Percentiles rank a stretch among this genome's conserved stretches.
Evolutionary conservation across 2,329 filamentous ascomycete species (phyloP).

Genomic region (Colletotrichum camelliae): DNA sequence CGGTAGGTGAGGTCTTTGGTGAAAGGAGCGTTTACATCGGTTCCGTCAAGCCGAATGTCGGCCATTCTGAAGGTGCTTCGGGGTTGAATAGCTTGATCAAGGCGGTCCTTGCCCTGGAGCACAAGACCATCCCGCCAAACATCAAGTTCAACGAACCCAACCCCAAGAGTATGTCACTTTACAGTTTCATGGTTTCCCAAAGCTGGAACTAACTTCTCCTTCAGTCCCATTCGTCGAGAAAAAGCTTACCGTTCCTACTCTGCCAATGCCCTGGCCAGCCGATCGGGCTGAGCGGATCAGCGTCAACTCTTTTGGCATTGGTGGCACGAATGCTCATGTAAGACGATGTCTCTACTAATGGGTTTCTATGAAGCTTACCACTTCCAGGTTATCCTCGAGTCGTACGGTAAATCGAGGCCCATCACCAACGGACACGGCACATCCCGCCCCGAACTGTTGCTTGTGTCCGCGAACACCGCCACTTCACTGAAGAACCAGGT

Average conservation of each 20-base stretch:
- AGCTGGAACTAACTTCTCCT: fast-evolving
- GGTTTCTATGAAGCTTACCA: background rate
- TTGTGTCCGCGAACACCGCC: conserved; percentile 23
- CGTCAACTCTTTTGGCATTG: conserved; percentile 38
- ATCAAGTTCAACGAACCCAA: conserved; percentile 38
- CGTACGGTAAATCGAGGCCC: background rate
- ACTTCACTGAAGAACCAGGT: conserved; percentile 23
- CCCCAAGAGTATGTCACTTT: conserved; percentile 28
- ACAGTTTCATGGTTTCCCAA: background rate
- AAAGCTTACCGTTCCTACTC: conserved; percentile 34
- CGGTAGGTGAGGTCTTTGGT: conserved; percentile 27
- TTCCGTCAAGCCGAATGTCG: conserved; percentile 40
- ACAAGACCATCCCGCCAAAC: conserved; percentile 40
- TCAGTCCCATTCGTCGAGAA: background rate
- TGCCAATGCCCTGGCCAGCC: background rate
- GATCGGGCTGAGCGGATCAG: conserved; percentile 39
- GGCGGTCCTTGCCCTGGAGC: conserved; percentile 42
- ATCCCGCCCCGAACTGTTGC: background rate
- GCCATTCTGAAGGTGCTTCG: conserved; percentile 48
- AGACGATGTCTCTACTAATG: background rate
- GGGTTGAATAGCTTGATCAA: conserved; percentile 51
- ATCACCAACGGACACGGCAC: background rate
- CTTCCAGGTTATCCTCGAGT: background rate
- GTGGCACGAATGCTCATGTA: conserved; percentile 38
- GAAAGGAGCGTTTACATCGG: conserved; percentile 29